A percentile compares a stretch with the other conserved stretches of the same genome.
phyloP scores from a whole-genome alignment of 2,329 filamentous ascomycete species.

The Fusarium multiceps region DNA sequence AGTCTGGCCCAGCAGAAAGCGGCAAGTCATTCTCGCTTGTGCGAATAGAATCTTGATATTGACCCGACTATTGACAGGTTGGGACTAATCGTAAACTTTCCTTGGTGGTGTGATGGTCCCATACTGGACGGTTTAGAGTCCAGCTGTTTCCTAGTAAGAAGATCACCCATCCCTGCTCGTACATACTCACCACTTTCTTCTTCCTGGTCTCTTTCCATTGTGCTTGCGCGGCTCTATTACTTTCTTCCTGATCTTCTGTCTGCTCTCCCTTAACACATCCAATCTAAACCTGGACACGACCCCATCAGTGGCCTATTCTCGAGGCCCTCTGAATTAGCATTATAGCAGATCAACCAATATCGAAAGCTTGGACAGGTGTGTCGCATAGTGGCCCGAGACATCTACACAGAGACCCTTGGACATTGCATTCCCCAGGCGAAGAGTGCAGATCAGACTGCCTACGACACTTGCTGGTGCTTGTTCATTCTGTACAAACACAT shows the following conservation, averaged over 20 bases:
- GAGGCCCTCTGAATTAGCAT: conserved; percentile 11
- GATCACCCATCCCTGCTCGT: conserved; percentile 28
- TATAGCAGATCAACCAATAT: conserved; percentile 7
- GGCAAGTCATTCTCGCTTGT: conserved; percentile 18
- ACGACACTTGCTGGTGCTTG: conserved; percentile 2
- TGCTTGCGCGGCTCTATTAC: conserved; percentile 9
- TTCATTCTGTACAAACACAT: conserved; percentile 6
- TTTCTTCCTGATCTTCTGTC: conserved; percentile 3
- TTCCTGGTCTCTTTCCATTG: conserved; percentile 2
- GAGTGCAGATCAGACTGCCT: neutral
- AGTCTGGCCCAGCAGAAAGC: conserved; percentile 24
- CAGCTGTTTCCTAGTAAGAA: neutral
- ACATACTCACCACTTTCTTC: conserved; percentile 4
- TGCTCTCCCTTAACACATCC: conserved; percentile 6
- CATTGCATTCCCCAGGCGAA: conserved; percentile 1
- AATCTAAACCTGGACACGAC: conserved; percentile 28
- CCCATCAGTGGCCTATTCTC: conserved; percentile 33
- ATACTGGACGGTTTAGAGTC: neutral
- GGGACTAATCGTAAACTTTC: conserved; percentile 24
- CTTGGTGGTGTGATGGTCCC: conserved; percentile 12
- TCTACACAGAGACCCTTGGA: conserved; percentile 24
- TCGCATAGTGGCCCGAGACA: conserved; percentile 31
- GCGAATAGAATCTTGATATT: conserved; percentile 22
- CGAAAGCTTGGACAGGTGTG: conserved; percentile 4
- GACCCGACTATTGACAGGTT: conserved; percentile 17